Evolutionary conservation across 1,284 basidiomycete species (phyloP), one percentile per base, ranked within the genome.

Genomic region (Ustilago nuda): DNA sequence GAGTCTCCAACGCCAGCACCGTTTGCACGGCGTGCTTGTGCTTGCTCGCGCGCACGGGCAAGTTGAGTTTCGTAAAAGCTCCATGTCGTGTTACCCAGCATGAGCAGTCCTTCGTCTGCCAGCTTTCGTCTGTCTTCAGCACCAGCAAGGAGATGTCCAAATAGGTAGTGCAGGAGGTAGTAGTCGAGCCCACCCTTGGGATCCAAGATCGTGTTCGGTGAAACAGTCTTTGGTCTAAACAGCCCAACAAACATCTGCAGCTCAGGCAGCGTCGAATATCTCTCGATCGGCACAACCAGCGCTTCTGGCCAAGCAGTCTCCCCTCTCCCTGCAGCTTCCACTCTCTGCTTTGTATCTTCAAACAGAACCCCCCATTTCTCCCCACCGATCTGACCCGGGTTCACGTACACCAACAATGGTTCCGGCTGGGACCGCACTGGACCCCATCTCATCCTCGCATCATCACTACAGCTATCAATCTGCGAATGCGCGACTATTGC

Each of bases 201-300:
- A n/a, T 71, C 71, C 12, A 74, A 41, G 43, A 74, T 74, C 11
- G 76, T 78, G 11, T 78, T 78, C 3, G 76, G 72, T 7, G 75
- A 77, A 6, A 77, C 75, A 5, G 75, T 77, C 12, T 45, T 60
- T 0, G 75, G 75, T 15, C 70, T 59, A 86, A 98, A 96, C 11
- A 94, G 87, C 0, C 89, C 87, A 13, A 95, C 93, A 56, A 97
- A 92, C 3, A 88, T 87, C 71, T 91, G 91, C 1, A 98, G 89
- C 82, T 98, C 95, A 0, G 93, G 92, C 0, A 95, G 89, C 0
- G 92, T 89, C 0, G 94, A 95, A 81, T 97, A 95, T 0, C 95
- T 90, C 4, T 91, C 90, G 1, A 96, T 87, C 0, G 94, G 93
- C 0, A 77, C 66, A 8, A 73, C 54, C 1, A 78, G 39, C 8